Conservation (phyloP, 352 stramenopile genomes). For the Chrysophaeum taylorii region DNA sequence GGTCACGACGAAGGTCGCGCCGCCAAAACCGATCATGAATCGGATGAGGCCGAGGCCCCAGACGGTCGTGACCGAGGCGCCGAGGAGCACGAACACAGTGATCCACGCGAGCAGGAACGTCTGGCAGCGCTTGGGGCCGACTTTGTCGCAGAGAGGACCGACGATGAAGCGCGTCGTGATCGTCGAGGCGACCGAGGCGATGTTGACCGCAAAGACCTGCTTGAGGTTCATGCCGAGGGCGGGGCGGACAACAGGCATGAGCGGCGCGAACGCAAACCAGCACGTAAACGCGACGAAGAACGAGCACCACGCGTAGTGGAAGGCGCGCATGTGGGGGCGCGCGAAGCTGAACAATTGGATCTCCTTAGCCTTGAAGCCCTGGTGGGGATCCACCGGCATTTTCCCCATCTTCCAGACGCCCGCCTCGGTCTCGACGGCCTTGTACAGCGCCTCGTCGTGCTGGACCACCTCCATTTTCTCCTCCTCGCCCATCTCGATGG, state of each 20-base stretch:
- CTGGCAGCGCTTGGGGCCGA: slow-evolving; percentile 59
- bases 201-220: slow-evolving; percentile 74
- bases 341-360: slow-evolving; percentile 38
- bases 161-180: slow-evolving; percentile 69
- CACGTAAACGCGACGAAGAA: slow-evolving; percentile 74
- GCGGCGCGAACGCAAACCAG: slow-evolving; percentile 57
- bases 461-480: background rate
- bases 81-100: slow-evolving; percentile 56
- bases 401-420: background rate
- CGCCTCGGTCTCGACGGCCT: background rate
- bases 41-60: slow-evolving; percentile 59
- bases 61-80: slow-evolving; percentile 60
- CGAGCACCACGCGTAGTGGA: slow-evolving; percentile 76
- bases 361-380: slow-evolving; percentile 13
- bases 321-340: slow-evolving; percentile 83
- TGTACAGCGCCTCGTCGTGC: background rate
- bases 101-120: slow-evolving; percentile 59
- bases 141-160: slow-evolving; percentile 72
- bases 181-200: slow-evolving; percentile 64
- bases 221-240: slow-evolving; percentile 60
- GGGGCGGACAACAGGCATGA: slow-evolving; percentile 73
- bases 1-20: slow-evolving; percentile 77
- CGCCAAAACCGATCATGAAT: slow-evolving; percentile 79
- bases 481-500: too few relatives aligned
- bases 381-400: background rate